Evolutionary conservation across 768 basidiomycete species (phyloP), one percentile per base, ranked within the genome.

Genomic region (Tubosaeta sp.): DNA sequence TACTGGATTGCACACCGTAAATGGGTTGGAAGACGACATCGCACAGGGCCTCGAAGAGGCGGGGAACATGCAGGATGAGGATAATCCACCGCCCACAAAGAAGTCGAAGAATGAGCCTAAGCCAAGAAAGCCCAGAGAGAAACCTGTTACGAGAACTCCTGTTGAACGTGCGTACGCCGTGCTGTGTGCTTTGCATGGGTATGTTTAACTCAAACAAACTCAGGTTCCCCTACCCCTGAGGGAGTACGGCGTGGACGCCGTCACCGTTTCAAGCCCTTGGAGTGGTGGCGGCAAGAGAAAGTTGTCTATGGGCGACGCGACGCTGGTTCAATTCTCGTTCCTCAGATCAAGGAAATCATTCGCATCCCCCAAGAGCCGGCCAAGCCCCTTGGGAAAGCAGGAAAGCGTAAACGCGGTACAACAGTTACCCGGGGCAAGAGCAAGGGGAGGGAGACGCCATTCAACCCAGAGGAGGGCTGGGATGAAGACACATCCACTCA

Each of bases 251-350:
- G 87, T 44, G 86, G 90, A 27, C 71, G 72, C 43, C 83, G 94
- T 21, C 73, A 78, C 47, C 81, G 82, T 29, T 83, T 81, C 59
- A 71, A 71, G 44, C 95, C 94, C 4, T 73, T 98, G 31, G 88
- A 90, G 35, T 95, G 79, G 74, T 98, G 95, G 95, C 81, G 93
- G n/a, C 82, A 83, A 58, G 95, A 98, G 70, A 86, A 83, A 55
- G 79, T 92, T 21, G 84, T 94, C 2, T 97, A 92, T 60, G 86
- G 86, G 6, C 78, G 83, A 19, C 76, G 78, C 12, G 71, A 76
- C 9, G 75, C 76, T 7, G 79, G 74, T 21, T 54, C 70, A 9
- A 71, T 77, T 19, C 73, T 80, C 24, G 84, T 88, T 11, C 76
- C 87, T 1, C 78, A 76, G 60, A 86, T 92, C 62, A 74, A 82